Evolutionary conservation across 179 eudicot genomes (phyloP), one percentile per base, ranked within the genome.

Genomic region (Beta corolliflora): DNA sequence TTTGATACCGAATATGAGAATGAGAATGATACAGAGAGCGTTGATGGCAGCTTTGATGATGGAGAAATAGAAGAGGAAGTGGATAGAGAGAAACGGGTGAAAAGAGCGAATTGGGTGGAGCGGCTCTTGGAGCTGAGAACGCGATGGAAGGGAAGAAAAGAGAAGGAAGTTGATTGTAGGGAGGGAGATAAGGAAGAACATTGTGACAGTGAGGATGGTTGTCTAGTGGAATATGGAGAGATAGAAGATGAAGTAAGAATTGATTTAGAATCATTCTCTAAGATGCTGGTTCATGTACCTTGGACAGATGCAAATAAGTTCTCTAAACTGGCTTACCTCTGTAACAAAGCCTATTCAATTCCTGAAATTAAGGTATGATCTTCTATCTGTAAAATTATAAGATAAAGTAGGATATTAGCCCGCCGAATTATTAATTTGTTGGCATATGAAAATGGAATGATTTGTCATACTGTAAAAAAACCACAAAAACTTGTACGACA

Each of bases 341-440:
- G 94, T 87, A 89, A 94, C 91, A 87, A 86, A 88, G 96, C 98
- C 31, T 93, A 94, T 83, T 84, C 44, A 19, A 94, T 93, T 73
- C 84, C 90, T 3, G 89, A 89, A 31, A 87, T 94, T 36, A 87
- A 94, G 93, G 96, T 89, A 86, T 54, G 87, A 12, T 25, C 21
- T 11, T 14, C 4, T 19, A n/a, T 60, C 29, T 60, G 31, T 61
- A 9, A 58, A 16, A 61, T 29, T 29, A 29, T 29, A 29, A 29
- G 31, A 29, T 29, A 29, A 29, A 29, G 31, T 29, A 29, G 31
- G 31, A 29, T 29, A 29, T 29, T 29, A 29, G 0, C 31, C 31
- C 0, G 31, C 31, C 31, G 31, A 29, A 29, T 29, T 29, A 29
- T 29, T 29, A 29, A 29, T 0, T 29, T 29, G 31, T 29, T 29